Evolutionary conservation across 306 rosid species (phyloP).

Genomic region (Vicia faba): DNA sequence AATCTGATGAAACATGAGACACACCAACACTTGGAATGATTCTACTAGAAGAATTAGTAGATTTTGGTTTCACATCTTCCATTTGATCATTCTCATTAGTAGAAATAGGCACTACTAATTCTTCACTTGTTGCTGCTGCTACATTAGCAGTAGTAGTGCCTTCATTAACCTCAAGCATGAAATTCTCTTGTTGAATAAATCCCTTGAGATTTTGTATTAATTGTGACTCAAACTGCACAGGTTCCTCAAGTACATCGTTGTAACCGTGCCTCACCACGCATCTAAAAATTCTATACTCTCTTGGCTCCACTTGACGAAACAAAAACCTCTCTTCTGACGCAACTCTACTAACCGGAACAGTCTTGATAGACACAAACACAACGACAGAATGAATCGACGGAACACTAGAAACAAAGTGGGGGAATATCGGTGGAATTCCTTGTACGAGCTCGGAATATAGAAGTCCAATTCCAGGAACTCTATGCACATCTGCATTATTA

Average conservation of each 20-base stretch:
- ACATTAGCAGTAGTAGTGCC: neutral
- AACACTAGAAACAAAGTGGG: conserved; percentile 58
- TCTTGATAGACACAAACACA: conserved; percentile 72
- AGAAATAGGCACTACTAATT: neutral
- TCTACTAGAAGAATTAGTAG: conserved; percentile 33
- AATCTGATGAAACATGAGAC: conserved; percentile 28
- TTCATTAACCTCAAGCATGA: conserved; percentile 34
- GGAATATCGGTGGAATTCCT: conserved; percentile 82
- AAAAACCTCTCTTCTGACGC: conserved; percentile 62
- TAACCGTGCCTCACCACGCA: conserved; percentile 88
- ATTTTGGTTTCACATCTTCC: neutral
- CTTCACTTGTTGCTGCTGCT: conserved; percentile 13
- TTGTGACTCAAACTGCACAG: conserved; percentile 56
- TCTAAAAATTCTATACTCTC: conserved; percentile 59
- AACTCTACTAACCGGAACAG: conserved; percentile 64
- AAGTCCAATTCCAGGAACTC: conserved; percentile 74
- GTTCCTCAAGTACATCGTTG: conserved; percentile 52
- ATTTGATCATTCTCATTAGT: neutral
- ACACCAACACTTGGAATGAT: conserved; percentile 23
- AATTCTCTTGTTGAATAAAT: conserved; percentile 49
- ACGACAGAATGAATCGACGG: conserved; percentile 74
- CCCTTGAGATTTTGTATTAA: conserved; percentile 59
- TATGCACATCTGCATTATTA: conserved; percentile 39
- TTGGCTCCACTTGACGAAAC: conserved; percentile 67
- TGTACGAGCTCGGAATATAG: conserved; percentile 79